Evolutionary conservation across 768 basidiomycete species (phyloP).

Genomic region (Termitomyces sp.): DNA sequence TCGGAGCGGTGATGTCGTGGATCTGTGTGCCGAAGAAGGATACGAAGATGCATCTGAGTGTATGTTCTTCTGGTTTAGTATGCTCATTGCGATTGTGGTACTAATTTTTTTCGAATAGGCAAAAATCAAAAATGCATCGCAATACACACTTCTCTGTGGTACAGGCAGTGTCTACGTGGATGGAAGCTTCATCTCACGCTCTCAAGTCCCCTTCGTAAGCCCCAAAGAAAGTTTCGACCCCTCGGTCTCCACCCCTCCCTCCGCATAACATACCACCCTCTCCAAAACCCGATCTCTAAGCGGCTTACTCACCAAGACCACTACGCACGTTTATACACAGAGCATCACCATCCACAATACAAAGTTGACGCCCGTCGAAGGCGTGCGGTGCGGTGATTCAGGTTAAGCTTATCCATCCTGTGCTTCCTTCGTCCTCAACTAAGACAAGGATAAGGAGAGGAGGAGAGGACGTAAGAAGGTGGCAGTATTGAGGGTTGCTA

Average conservation of each 20-base stretch:
- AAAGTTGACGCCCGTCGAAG: slow-evolving; percentile 12
- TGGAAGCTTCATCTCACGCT: slow-evolving; percentile 26
- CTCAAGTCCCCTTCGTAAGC: slow-evolving; percentile 20
- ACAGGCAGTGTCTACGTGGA: slow-evolving; percentile 26
- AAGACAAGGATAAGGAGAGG: neutral
- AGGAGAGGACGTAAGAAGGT: slow-evolving; percentile 3
- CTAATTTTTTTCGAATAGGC: slow-evolving; percentile 13
- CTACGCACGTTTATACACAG: slow-evolving; percentile 20
- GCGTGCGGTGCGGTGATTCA: slow-evolving; percentile 15
- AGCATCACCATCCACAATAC: slow-evolving; percentile 22
- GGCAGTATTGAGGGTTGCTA: slow-evolving; percentile 13
- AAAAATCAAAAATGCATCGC: slow-evolving; percentile 24
- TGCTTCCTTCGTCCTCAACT: neutral
- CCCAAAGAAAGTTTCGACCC: slow-evolving; percentile 26
- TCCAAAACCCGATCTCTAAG: slow-evolving; percentile 20
- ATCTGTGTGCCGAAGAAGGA: slow-evolving; percentile 25
- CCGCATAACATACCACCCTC: slow-evolving; percentile 23
- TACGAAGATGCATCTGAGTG: slow-evolving; percentile 20
- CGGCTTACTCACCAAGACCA: slow-evolving; percentile 20
- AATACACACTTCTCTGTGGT: slow-evolving; percentile 22
- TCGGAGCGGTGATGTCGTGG: slow-evolving; percentile 24
- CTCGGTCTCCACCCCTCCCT: slow-evolving; percentile 22
- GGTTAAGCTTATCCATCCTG: slow-evolving; percentile 1
- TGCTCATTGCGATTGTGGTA: too few relatives aligned
- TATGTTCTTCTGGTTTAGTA: slow-evolving; percentile 2